Conservation (phyloP, 345 rosid genomes). For the Limnanthes douglasii region DNA sequence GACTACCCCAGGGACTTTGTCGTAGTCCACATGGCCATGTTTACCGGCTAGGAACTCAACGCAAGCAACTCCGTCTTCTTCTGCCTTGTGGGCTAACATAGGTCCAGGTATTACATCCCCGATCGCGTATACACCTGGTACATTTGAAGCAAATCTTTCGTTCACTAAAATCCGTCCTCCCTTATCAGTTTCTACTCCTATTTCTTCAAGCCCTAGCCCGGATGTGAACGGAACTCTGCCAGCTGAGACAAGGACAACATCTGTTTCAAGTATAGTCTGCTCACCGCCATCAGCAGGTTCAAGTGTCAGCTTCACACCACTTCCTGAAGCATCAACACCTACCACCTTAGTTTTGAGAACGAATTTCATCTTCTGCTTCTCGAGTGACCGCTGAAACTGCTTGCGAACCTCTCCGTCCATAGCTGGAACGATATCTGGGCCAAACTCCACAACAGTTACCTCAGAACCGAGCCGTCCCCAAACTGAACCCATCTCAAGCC, state of each 20-base stretch:
- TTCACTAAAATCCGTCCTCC: conserved; percentile 66
- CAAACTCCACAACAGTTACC: conserved; percentile 98
- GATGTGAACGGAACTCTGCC: conserved; percentile 86
- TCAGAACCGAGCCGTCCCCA: conserved; percentile 93
- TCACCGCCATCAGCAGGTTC: conserved; percentile 90
- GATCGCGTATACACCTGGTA: conserved; percentile 74
- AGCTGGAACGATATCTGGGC: conserved; percentile 76
- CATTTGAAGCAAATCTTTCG: conserved; percentile 68
- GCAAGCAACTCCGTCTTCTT: conserved; percentile 98
- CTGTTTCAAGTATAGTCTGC: conserved; percentile 79
- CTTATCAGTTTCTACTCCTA: conserved; percentile 91
- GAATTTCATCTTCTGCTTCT: conserved; percentile 98
- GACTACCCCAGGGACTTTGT: conserved; percentile 94
- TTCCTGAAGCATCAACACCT: conserved; percentile 65
- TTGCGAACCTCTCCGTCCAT: conserved; percentile 96
- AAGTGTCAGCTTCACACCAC: conserved; percentile 62
- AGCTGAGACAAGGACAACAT: conserved; percentile 91
- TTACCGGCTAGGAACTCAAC: conserved; percentile 96
- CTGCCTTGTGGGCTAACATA: conserved; percentile 98
- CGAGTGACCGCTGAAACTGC: conserved; percentile 85
- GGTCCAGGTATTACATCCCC: conserved; percentile 99
- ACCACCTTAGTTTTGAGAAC: conserved; percentile 98
- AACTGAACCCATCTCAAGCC: conserved; percentile 98
- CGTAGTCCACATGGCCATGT: conserved; percentile 94
- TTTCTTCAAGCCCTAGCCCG: conserved; percentile 81